These are phyloP conservation scores for Euphrasia confusa DNA, from an alignment of 257 asterid genomes.

Conservation along the genomic window DNA sequence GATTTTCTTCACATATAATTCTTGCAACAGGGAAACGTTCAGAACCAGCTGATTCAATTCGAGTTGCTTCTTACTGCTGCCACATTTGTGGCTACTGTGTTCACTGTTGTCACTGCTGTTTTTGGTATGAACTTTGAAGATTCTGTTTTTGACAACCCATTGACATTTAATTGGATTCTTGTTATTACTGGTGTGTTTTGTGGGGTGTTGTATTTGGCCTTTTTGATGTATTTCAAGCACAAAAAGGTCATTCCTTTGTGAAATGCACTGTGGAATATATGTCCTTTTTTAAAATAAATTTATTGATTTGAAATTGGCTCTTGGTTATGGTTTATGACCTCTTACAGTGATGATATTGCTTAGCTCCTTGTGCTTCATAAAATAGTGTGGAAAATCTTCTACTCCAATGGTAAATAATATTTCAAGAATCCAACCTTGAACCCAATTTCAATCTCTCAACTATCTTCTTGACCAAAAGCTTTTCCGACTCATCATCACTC, in stretches of 20 bases:
- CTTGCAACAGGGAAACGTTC: slow-evolving; percentile 76
- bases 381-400: neutral
- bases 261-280: slow-evolving; percentile 17
- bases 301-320: slow-evolving; percentile 13
- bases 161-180: slow-evolving; percentile 74
- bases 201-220: slow-evolving; percentile 45
- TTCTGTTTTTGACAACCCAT: slow-evolving; percentile 48
- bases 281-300: slow-evolving; percentile 9
- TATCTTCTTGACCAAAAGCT: too few species aligned
- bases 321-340: neutral
- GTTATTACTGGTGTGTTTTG: slow-evolving; percentile 53
- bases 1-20: neutral
- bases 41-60: slow-evolving; percentile 85
- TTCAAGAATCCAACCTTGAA: too few species aligned
- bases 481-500: neutral
- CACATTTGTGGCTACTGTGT: slow-evolving; percentile 73
- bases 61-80: slow-evolving; percentile 97
- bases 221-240: slow-evolving; percentile 69
- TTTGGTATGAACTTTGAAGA: slow-evolving; percentile 88
- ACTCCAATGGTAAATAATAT: too few species aligned
- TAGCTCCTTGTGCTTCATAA: too few species aligned
- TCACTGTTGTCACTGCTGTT: slow-evolving; percentile 82
- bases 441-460: too few species aligned
- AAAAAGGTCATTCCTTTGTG: slow-evolving; percentile 78
- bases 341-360: too few species aligned